Evolutionary conservation across 140 eudicot species (phyloP).

Genomic region (Bidens hawaiensis): DNA sequence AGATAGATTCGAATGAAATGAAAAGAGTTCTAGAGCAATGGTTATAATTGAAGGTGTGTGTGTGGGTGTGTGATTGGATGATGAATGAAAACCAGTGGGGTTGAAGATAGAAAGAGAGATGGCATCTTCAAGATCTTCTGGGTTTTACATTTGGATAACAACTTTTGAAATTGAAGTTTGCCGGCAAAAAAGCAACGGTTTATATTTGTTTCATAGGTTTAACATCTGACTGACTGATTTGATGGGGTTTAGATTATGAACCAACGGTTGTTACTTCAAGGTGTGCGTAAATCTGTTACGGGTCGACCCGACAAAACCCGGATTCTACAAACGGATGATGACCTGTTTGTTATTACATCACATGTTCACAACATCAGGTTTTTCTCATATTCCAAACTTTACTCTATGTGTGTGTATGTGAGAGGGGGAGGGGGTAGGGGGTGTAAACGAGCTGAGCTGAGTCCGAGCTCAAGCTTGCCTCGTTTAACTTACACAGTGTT

Average conservation of each 20-base stretch:
- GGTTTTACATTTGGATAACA: neutral
- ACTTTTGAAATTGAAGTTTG: slow-evolving; percentile 33
- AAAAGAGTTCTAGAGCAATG: slow-evolving; percentile 22
- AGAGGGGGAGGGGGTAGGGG: no score
- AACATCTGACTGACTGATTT: neutral
- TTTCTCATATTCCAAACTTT: no score
- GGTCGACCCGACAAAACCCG: no score
- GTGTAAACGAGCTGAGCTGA: no score
- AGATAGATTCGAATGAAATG: slow-evolving; percentile 65
- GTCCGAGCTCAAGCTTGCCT: no score
- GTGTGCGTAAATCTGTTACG: no score
- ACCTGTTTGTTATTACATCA: no score
- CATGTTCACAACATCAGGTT: no score
- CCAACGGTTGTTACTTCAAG: slow-evolving; percentile 5
- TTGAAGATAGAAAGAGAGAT: no score
- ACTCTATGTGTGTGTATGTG: no score
- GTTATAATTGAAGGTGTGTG: slow-evolving; percentile 7
- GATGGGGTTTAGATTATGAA: neutral
- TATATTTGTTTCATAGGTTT: neutral
- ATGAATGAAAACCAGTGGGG: neutral
- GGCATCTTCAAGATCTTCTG: neutral
- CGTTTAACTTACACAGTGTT: no score
- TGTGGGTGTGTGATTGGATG: slow-evolving; percentile 3
- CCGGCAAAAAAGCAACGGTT: slow-evolving; percentile 38
- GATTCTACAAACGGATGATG: no score